Conservation (phyloP, 2,329 filamentous ascomycete genomes). For the Didymella glomerata region DNA sequence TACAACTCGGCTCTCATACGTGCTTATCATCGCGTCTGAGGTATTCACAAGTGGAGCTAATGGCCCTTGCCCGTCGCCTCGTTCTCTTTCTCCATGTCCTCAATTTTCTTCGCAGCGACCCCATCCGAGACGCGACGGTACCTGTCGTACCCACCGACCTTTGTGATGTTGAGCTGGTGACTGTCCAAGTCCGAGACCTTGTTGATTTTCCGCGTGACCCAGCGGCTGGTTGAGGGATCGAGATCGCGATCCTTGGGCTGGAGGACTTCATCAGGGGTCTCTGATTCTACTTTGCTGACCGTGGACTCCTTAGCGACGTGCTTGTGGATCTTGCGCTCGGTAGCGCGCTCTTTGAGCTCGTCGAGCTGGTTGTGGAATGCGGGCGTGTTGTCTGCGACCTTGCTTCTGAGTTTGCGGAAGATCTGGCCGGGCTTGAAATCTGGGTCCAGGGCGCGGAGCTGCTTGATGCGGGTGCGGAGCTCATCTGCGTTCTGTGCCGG, state of each 20-base stretch:
- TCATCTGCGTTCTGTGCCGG: not conserved
- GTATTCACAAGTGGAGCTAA: too few relatives aligned
- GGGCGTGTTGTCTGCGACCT: not conserved
- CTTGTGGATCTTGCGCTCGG: conserved; percentile 10
- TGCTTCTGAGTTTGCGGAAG: conserved; percentile 15
- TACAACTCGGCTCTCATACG: too few relatives aligned
- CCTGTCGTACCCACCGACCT: not conserved
- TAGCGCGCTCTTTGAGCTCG: not conserved
- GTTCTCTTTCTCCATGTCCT: not conserved
- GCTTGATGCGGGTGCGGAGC: conserved; percentile 4
- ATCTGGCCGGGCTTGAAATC: not conserved
- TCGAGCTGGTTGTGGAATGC: not conserved
- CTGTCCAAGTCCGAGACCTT: not conserved
- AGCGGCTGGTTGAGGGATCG: conserved; percentile 2
- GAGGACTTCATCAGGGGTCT: not conserved
- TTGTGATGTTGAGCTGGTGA: not conserved
- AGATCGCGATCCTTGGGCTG: not conserved
- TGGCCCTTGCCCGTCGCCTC: not conserved
- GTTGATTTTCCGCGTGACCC: not conserved
- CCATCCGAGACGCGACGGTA: not conserved
- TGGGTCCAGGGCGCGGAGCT: not conserved
- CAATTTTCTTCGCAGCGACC: not conserved
- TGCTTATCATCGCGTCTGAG: too few relatives aligned
- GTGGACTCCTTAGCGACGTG: conserved; percentile 9
- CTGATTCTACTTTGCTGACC: not conserved